Base-by-base conservation (phyloP, 2,329 filamentous ascomycete species). In the Pseudophaeomoniella oleicola region DNA sequence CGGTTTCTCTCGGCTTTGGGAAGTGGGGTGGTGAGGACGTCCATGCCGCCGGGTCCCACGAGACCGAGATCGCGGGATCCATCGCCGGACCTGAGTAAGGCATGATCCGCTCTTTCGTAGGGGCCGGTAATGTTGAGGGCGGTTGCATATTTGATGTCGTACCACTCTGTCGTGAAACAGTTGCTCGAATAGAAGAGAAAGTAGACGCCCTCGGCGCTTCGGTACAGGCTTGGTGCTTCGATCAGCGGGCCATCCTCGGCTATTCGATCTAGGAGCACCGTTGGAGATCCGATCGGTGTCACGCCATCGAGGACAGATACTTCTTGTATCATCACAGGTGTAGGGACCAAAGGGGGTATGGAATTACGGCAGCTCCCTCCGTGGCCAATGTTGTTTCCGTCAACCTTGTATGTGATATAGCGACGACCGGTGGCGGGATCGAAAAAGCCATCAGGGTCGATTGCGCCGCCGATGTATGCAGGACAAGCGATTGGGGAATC, bases 371-470 rank as follows among this genome's bases (percentile, higher is more conserved):
- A 69, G 38, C 56, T 51, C 2, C 66, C 66, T 27, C 63, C 63
- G 40, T 60, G 47, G 13, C 62, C 62, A 22, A 68, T 53, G 39
- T 60, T 62, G 53, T 79, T 80, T 27, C 75, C 75, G 51, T 81
- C 76, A 16, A 79, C 59, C 52, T 81, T 81, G 59, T 76, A 81
- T 6, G 71, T 56, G 4, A 81, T 62, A 48, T 77, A 81, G 4
- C 66, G 63, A 19, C 52, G 62, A 18, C 69, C 69, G 31, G 66
- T 63, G 12, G 38, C 33, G 9, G 51, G 50, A 47, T 81, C 75
- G 9, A 56, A 46, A 53, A 78, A 80, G 3, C 70, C 72, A 0
- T 69, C 60, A 0, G 75, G 59, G 46, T 81, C 77, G 46, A 81
- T 80, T 13, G 73, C 67, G 19, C 75, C 75, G 14, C 75, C 75